Evolutionary conservation across 495 filamentous ascomycete genomes (phyloP).

Genomic region (Aspergillus sparsus): DNA sequence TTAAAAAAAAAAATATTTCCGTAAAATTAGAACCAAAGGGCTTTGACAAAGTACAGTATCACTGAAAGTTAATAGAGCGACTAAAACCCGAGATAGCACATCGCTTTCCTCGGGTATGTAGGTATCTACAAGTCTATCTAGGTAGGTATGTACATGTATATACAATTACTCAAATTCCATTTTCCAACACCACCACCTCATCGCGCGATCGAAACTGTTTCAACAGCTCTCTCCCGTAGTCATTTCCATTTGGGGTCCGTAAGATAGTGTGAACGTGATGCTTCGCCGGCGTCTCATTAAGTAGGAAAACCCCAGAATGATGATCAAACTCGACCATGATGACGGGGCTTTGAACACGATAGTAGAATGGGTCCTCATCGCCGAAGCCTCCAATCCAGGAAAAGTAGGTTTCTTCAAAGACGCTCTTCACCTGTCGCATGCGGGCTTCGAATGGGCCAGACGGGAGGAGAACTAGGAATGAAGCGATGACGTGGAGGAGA

Average conservation of each 20-base stretch:
- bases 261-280: conserved; percentile 74
- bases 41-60: too few relatives aligned
- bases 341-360: conserved; percentile 71
- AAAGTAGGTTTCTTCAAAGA: conserved; percentile 68
- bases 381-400: conserved; percentile 70
- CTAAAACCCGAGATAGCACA: too few relatives aligned
- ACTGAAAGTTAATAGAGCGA: too few relatives aligned
- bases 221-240: conserved; percentile 62
- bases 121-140: too few relatives aligned
- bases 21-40: too few relatives aligned
- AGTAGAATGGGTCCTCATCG: conserved; percentile 72
- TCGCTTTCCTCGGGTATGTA: too few relatives aligned
- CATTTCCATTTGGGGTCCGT: conserved; percentile 68
- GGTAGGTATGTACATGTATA: too few relatives aligned
- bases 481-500: conserved; percentile 55
- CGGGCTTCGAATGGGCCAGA: conserved; percentile 49
- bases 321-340: conserved; percentile 75
- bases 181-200: too few relatives aligned
- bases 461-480: conserved; percentile 66
- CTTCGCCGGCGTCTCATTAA: conserved; percentile 68
- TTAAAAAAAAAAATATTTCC: too few relatives aligned
- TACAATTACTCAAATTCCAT: too few relatives aligned
- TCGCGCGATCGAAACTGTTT: not conserved
- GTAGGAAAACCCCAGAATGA: conserved; percentile 75
- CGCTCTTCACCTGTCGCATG: conserved; percentile 49